A percentile compares a stretch with the other conserved stretches of the same genome.
Evolutionary conservation across 192 early-diverging fungal species (phyloP).

Genomic region (Borealophlyctis nickersoniae): DNA sequence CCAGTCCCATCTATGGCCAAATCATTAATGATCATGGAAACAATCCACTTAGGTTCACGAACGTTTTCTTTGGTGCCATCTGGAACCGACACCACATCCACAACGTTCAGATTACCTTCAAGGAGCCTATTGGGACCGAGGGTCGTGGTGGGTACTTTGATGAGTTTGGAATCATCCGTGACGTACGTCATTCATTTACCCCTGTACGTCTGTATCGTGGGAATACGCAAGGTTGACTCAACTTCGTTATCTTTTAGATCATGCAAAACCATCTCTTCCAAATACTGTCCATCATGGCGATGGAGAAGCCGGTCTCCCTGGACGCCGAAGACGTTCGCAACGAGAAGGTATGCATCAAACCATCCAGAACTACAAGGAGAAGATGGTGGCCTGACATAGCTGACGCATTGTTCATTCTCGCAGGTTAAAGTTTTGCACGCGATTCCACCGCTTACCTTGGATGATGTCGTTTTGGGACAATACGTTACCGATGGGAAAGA

Average conservation of each 20-base stretch:
- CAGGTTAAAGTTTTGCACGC: conserved; percentile 79
- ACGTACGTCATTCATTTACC: no score
- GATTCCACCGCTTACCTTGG: conserved; percentile 69
- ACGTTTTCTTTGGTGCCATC: conserved; percentile 87
- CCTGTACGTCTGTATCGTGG: no score
- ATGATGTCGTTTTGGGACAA: conserved; percentile 89
- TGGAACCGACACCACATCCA: conserved; percentile 87
- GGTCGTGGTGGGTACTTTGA: conserved; percentile 99
- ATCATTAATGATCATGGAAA: conserved; percentile 1
- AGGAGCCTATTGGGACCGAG: conserved; percentile 94
- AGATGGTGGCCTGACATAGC: background rate
- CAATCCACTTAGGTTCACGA: conserved; percentile 66
- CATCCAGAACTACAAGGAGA: background rate
- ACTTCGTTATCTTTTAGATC: conserved; percentile 24
- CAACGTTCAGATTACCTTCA: conserved; percentile 97
- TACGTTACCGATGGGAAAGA: conserved; percentile 81
- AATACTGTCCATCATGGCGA: conserved; percentile 89
- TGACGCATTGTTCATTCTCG: conserved; percentile 7
- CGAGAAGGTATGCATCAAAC: conserved; percentile 69
- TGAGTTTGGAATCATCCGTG: conserved; percentile 97
- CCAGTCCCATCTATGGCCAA: background rate
- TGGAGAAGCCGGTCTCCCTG: conserved; percentile 87
- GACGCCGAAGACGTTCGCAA: conserved; percentile 91
- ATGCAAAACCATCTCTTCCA: conserved; percentile 81
- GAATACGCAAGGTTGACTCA: no score